These are phyloP conservation scores for Trypanosoma boissoni DNA, from an alignment of 208 protist genomes.

Conservation along the genomic window DNA sequence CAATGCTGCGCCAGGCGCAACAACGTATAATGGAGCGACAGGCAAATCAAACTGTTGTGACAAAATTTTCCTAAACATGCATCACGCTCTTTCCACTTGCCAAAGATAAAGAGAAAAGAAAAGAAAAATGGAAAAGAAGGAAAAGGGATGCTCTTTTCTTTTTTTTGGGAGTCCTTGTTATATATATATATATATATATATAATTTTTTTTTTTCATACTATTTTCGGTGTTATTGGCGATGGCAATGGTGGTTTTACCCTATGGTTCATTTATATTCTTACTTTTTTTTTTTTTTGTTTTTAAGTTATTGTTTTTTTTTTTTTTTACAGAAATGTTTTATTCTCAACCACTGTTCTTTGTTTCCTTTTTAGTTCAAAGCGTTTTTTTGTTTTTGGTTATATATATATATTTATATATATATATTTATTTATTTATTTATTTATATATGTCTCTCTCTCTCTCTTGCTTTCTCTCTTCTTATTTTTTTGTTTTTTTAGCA, in stretches of 20 bases:
- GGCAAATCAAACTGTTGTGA: background rate
- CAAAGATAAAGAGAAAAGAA: constrained; percentile 1
- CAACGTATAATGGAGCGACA: constrained; percentile 3
- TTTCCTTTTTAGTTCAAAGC: no score
- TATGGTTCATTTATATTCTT: no score
- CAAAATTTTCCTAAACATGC: background rate
- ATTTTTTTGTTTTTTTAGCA: no score
- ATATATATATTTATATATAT: constrained; percentile 3
- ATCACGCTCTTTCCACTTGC: background rate
- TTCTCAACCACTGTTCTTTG: background rate
- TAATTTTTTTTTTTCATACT: no score
- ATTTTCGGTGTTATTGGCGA: no score
- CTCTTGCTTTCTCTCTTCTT: background rate
- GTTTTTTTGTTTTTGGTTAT: background rate
- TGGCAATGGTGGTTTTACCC: no score
- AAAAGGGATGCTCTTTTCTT: no score
- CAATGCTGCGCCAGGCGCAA: background rate
- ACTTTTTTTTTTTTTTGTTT: no score
- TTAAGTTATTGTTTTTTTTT: no score
- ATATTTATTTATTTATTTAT: background rate
- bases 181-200: no score
- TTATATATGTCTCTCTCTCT: background rate
- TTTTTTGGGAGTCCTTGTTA: no score
- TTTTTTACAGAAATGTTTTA: background rate
- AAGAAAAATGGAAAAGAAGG: background rate